These are phyloP conservation scores for Pisolithus orientalis DNA, from an alignment of 768 basidiomycete genomes.

Conservation along the genomic window DNA sequence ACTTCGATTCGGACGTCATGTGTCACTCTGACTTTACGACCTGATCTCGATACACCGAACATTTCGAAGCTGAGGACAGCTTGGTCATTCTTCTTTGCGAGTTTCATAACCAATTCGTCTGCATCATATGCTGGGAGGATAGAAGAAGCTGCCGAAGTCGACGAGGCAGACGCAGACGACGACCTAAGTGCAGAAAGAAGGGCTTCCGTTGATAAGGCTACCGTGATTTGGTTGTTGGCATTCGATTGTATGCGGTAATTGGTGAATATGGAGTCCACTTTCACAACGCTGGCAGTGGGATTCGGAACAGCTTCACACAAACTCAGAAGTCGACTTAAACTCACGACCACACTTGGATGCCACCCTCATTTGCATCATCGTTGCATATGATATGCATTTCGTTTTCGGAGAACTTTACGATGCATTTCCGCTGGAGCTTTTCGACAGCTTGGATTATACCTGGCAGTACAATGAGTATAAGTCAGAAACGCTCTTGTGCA, in stretches of 20 bases:
- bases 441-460: constrained; percentile 79
- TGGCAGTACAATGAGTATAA: constrained; percentile 19
- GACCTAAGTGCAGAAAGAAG: constrained; percentile 71
- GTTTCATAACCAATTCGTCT: constrained; percentile 72
- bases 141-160: constrained; percentile 27
- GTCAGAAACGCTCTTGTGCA: neutral
- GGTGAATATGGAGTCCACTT: constrained; percentile 60
- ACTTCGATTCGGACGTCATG: constrained; percentile 85
- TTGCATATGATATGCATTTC: constrained; percentile 83
- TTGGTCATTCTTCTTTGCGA: constrained; percentile 80
- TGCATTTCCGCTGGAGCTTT: constrained; percentile 78
- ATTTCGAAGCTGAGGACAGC: constrained; percentile 78
- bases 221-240: constrained; percentile 71
- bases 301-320: constrained; percentile 5
- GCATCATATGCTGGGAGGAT: constrained; percentile 37
- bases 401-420: constrained; percentile 69
- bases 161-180: constrained; percentile 42
- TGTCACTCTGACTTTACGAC: constrained; percentile 55
- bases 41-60: constrained; percentile 54
- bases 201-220: constrained; percentile 68
- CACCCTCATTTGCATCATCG: constrained; percentile 71
- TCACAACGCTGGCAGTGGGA: constrained; percentile 44
- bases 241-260: constrained; percentile 86
- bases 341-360: constrained; percentile 83
- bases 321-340: constrained; percentile 31